Conservation (phyloP, 1,139 yeast genomes). For the Debaryomycetaceae sp. region DNA sequence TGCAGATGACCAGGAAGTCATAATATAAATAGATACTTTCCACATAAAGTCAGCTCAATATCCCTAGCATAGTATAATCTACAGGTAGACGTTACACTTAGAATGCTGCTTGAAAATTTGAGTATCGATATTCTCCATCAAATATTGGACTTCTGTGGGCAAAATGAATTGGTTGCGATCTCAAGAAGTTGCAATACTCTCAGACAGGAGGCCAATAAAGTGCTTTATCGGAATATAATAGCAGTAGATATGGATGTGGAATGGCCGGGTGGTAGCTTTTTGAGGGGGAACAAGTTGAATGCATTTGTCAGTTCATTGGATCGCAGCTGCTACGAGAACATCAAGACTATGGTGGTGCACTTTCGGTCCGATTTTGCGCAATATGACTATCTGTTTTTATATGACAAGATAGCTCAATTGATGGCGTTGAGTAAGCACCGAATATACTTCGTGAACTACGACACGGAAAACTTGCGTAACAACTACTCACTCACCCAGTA, state of each 20-base stretch:
- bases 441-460: conserved; percentile 18
- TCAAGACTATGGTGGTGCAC: conserved; percentile 15
- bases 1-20: not conserved
- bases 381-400: conserved; percentile 16
- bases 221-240: conserved; percentile 16
- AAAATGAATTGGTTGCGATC: conserved; percentile 12
- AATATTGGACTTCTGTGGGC: conserved; percentile 11
- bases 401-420: conserved; percentile 12
- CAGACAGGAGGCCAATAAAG: conserved; percentile 11
- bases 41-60: not conserved
- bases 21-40: not conserved
- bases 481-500: conserved; percentile 16
- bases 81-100: no score
- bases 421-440: conserved; percentile 15
- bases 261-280: conserved; percentile 5
- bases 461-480: conserved; percentile 18
- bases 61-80: no score
- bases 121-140: conserved; percentile 3
- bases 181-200: conserved; percentile 12
- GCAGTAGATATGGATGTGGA: conserved; percentile 10
- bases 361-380: conserved; percentile 16
- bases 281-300: conserved; percentile 9
- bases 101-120: not conserved
- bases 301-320: conserved; percentile 11
- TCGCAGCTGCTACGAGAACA: conserved; percentile 11